phyloP scores from a whole-genome alignment of 371 early-diverging fungal genomes.

The Mortierella sp. region DNA sequence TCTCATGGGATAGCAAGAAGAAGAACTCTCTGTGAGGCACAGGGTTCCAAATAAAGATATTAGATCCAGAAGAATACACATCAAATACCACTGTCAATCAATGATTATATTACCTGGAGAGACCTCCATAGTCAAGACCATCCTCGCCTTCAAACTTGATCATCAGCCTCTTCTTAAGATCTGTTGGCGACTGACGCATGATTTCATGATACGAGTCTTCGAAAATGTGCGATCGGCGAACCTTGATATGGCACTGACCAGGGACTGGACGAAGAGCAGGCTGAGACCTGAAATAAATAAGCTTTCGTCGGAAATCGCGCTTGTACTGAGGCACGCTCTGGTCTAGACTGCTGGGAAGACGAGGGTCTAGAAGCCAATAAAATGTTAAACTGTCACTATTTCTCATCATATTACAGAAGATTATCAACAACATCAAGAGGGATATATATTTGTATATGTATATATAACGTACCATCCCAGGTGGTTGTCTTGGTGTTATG shows the following conservation, averaged over 20 bases:
- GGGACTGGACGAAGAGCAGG: conserved; percentile 90
- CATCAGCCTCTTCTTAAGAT: conserved; percentile 94
- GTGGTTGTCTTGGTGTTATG: conserved; percentile 95
- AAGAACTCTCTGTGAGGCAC: conserved; percentile 83
- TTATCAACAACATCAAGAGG: background rate
- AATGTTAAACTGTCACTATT: too few species aligned
- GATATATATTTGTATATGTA: background rate
- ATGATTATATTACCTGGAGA: conserved; percentile 74
- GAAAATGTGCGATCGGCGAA: conserved; percentile 89
- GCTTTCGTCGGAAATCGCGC: conserved; percentile 96
- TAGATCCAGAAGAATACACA: background rate
- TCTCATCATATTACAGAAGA: background rate
- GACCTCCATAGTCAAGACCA: conserved; percentile 98
- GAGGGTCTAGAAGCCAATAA: conserved; percentile 78
- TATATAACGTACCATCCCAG: conserved; percentile 84
- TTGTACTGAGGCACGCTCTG: conserved; percentile 97
- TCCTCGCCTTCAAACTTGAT: conserved; percentile 99
- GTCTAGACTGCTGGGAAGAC: conserved; percentile 93
- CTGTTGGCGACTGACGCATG: conserved; percentile 87
- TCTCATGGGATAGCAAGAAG: conserved; percentile 96
- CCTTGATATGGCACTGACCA: conserved; percentile 94
- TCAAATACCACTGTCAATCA: background rate
- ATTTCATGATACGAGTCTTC: conserved; percentile 95
- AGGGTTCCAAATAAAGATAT: background rate
- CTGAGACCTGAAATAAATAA: conserved; percentile 96